Evolutionary conservation across 768 basidiomycete genomes (phyloP), one percentile per base, ranked within the genome.

Genomic region (Tephrocybe sp.): DNA sequence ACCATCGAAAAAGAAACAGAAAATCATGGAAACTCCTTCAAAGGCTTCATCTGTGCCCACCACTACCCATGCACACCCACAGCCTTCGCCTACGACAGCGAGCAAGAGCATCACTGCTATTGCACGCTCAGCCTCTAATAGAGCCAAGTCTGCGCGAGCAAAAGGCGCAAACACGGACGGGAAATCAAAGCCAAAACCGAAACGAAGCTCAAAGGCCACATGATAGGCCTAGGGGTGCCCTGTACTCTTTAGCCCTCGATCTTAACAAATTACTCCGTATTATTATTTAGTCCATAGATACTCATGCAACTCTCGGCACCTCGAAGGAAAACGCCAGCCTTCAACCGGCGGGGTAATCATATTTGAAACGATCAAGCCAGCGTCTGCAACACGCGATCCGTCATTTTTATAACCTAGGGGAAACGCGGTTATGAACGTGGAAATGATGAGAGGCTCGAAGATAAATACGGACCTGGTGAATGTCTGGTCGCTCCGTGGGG

Each of bases 401-500:
- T 86, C 73, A 72, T 73, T 58, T 75, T 67, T 46, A 91, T 77
- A 32, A 92, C 82, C 87, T 91, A 55, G 25, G 36, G 30, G 5
- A 18, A 30, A 21, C 28, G 35, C 27, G 47, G 52, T 13, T 32
- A 44, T 9, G 30, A n/a, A 19, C n/a, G 25, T 3, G 19, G 5
- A 32, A 31, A 46, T 9, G 13, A 25, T n/a, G n/a, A n/a, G n/a
- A n/a, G n/a, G n/a, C n/a, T n/a, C n/a, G n/a, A n/a, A n/a, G n/a
- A n/a, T n/a, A n/a, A n/a, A n/a, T n/a, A n/a, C n/a, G n/a, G n/a
- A 92, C 94, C 80, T 86, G 71, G 54, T 92, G 82, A 26, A 98
- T 94, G 69, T 88, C 83, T 15, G 94, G 94, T 55, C 97, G 69
- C 26, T 92, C 83, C 44, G 76, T 72, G 5, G 94, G 90, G 56